Evolutionary conservation across 2,329 filamentous ascomycete species (phyloP).

Genomic region (Botryotinia narcissicola): DNA sequence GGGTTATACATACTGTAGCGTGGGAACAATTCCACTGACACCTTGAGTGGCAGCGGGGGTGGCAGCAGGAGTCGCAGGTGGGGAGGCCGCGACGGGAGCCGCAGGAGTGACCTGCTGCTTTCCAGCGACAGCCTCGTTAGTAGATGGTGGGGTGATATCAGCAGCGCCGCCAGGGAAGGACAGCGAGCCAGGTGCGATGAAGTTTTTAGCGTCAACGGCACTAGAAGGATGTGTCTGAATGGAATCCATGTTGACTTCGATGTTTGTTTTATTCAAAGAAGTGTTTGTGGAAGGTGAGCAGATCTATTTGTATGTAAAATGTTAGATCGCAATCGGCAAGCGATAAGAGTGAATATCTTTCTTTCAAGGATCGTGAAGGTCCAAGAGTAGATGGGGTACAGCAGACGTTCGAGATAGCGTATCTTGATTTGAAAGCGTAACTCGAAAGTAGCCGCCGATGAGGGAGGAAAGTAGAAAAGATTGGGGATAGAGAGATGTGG

Average conservation of each 20-base stretch:
- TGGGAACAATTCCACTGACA: slow-evolving; percentile 87
- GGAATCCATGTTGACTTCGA: slow-evolving; percentile 65
- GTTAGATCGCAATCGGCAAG: slow-evolving; percentile 32
- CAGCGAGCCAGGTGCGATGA: slow-evolving; percentile 87
- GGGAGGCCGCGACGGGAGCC: slow-evolving; percentile 69
- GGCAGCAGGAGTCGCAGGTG: slow-evolving; percentile 84
- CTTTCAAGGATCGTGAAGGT: neutral
- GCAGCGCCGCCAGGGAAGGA: slow-evolving; percentile 84
- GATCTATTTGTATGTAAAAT: slow-evolving; percentile 30
- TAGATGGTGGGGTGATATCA: slow-evolving; percentile 78
- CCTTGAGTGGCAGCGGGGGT: slow-evolving; percentile 79
- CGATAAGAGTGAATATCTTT: neutral
- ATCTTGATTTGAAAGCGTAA: slow-evolving; percentile 16
- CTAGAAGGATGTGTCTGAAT: slow-evolving; percentile 90
- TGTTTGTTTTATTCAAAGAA: slow-evolving; percentile 26
- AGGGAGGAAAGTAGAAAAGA: slow-evolving; percentile 12
- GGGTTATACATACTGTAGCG: slow-evolving; percentile 86
- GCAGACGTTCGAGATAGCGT: slow-evolving; percentile 21
- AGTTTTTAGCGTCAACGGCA: slow-evolving; percentile 90
- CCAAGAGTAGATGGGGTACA: neutral
- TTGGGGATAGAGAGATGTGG: slow-evolving; percentile 14
- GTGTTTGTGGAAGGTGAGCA: slow-evolving; percentile 26
- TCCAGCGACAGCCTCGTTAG: slow-evolving; percentile 58
- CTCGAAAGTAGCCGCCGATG: slow-evolving; percentile 20
- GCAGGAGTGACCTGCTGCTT: slow-evolving; percentile 56